Percentiles rank a stretch among this genome's conserved stretches.
Conservation (phyloP, 2,329 filamentous ascomycete genomes). For the Metarhizium rileyi region DNA sequence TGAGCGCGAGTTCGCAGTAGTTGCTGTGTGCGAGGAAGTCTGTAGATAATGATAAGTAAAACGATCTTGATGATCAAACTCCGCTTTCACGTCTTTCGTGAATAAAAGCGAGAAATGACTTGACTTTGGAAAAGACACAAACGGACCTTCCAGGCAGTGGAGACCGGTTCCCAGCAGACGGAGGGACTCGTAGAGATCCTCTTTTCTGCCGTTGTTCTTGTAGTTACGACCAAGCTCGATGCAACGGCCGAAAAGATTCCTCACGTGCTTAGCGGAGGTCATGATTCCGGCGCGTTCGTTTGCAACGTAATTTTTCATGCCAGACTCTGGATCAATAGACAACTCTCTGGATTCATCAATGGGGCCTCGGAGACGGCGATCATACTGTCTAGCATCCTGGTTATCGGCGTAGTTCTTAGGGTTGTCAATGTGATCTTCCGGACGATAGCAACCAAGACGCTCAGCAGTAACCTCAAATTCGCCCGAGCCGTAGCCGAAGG, state of each 20-base stretch:
- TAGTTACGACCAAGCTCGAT: conserved; percentile 77
- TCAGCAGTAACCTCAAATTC: conserved; percentile 81
- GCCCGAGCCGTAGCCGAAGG: conserved; percentile 72
- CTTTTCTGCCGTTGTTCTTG: conserved; percentile 41
- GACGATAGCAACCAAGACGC: conserved; percentile 72
- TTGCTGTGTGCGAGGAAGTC: conserved; percentile 93
- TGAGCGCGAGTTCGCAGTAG: conserved; percentile 79
- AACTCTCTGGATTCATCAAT: conserved; percentile 73
- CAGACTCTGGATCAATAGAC: conserved; percentile 62
- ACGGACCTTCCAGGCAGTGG: conserved; percentile 71
- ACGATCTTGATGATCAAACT: background rate
- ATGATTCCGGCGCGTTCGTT: conserved; percentile 70
- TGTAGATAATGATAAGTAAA: conserved; percentile 16
- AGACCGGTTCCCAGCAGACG: conserved; percentile 78
- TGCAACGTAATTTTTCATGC: conserved; percentile 91
- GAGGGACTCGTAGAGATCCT: conserved; percentile 80
- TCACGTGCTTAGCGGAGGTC: conserved; percentile 70
- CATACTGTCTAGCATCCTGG: conserved; percentile 72
- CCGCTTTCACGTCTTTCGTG: background rate
- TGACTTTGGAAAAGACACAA: background rate
- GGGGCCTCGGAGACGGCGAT: conserved; percentile 69
- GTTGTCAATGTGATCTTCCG: conserved; percentile 68
- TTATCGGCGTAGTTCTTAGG: conserved; percentile 87
- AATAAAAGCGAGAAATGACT: conserved; percentile 7
- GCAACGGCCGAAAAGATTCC: conserved; percentile 60